phyloP scores from a whole-genome alignment of 2,329 filamentous ascomycete species.

The Nemania sp. region DNA sequence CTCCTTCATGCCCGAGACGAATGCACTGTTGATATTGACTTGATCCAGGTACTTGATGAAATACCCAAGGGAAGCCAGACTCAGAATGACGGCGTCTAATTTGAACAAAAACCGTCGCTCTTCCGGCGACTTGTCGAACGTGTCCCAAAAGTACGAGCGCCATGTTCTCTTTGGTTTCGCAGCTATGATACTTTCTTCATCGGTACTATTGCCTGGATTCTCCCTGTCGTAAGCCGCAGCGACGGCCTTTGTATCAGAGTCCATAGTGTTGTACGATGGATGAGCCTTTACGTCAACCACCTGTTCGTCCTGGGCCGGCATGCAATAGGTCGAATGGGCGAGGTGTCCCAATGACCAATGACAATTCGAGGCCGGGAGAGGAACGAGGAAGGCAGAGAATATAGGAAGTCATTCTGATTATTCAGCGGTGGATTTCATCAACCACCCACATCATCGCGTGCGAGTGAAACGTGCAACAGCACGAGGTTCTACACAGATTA shows the following conservation, averaged over 20 bases:
- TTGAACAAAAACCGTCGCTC: constrained; percentile 58
- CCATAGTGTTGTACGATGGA: constrained; percentile 30
- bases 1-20: constrained; percentile 61
- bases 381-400: neutral
- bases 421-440: constrained; percentile 19
- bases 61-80: constrained; percentile 56
- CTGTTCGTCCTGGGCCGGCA: neutral
- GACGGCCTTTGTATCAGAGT: constrained; percentile 19
- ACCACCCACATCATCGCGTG: constrained; percentile 18
- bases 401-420: constrained; percentile 10
- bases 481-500: neutral
- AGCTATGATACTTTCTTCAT: constrained; percentile 31
- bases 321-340: neutral
- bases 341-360: neutral
- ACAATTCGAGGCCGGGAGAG: neutral
- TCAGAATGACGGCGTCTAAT: constrained; percentile 56
- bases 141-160: constrained; percentile 64
- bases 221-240: neutral
- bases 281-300: constrained; percentile 6
- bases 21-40: constrained; percentile 57
- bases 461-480: neutral
- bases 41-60: constrained; percentile 58
- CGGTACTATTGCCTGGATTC: constrained; percentile 16
- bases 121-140: constrained; percentile 57
- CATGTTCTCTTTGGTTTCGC: constrained; percentile 55